Conservation (phyloP, 768 basidiomycete species). For the Rossbeevera mucosa region DNA sequence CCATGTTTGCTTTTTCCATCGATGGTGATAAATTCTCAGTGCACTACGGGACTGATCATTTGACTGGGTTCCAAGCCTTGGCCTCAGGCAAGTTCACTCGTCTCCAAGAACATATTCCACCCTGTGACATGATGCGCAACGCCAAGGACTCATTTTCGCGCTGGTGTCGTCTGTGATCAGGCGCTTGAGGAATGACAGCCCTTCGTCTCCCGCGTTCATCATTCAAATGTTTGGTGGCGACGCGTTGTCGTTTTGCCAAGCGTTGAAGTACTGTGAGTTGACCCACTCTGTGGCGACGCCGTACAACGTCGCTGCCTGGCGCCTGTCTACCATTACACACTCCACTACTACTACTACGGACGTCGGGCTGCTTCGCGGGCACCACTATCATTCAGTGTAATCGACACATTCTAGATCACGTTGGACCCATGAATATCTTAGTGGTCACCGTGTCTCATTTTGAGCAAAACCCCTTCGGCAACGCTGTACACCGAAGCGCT, state of each 20-base stretch:
- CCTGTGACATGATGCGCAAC: conserved; percentile 8
- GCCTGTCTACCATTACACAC: conserved; percentile 13
- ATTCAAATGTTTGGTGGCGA: conserved; percentile 30
- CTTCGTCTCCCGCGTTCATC: conserved; percentile 17
- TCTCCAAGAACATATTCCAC: background rate
- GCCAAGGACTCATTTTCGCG: conserved; percentile 23
- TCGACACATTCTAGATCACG: conserved; percentile 26
- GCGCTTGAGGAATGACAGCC: conserved; percentile 11
- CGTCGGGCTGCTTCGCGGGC: conserved; percentile 6
- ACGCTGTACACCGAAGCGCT: conserved; percentile 28
- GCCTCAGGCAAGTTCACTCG: conserved; percentile 7
- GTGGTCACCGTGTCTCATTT: conserved; percentile 20
- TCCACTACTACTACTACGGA: conserved; percentile 21
- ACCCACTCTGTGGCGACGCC: conserved; percentile 12
- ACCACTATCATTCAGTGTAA: conserved; percentile 28
- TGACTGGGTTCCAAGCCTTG: conserved; percentile 25
- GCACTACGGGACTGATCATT: conserved; percentile 29
- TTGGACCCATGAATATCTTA: conserved; percentile 27
- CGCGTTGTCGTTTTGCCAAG: conserved; percentile 22
- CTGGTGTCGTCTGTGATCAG: conserved; percentile 20
- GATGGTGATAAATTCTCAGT: conserved; percentile 23
- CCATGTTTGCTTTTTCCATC: conserved; percentile 28
- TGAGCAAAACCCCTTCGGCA: conserved; percentile 16
- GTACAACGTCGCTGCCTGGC: conserved; percentile 23
- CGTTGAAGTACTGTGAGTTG: conserved; percentile 14